A percentile compares a stretch with the other conserved stretches of the same genome.
Evolutionary conservation across 2,329 filamentous ascomycete genomes (phyloP).

Genomic region (Aspergillus spinulosporus): DNA sequence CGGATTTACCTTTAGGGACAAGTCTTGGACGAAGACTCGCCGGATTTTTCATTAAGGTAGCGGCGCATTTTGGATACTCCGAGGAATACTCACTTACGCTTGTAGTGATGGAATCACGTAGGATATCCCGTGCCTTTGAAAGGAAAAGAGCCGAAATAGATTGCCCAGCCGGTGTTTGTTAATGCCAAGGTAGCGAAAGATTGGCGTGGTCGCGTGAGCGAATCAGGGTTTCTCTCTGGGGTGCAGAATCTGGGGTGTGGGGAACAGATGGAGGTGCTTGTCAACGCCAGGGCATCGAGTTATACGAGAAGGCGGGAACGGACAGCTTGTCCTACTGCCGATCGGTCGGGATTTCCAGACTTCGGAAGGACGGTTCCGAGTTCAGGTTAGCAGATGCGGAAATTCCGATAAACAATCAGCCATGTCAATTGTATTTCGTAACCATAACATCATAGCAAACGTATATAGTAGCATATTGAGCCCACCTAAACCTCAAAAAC

Average conservation of each 20-base stretch:
- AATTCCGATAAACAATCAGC: background rate
- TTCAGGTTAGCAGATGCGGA: background rate
- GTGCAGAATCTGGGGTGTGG: conserved; percentile 4
- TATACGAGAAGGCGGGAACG: background rate
- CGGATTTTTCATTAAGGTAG: background rate
- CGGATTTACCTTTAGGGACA: background rate
- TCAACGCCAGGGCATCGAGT: background rate
- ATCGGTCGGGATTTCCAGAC: conserved; percentile 4
- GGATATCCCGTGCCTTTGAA: background rate
- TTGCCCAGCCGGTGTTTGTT: background rate
- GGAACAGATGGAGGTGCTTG: background rate
- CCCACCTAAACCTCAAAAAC: background rate
- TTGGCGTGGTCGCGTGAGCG: background rate
- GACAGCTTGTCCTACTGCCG: background rate
- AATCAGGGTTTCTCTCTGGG: background rate
- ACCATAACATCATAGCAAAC: conserved; percentile 8
- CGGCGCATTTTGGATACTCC: background rate
- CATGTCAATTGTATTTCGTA: conserved; percentile 4
- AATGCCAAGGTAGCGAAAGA: background rate
- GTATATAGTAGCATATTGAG: background rate
- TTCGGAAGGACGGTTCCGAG: conserved; percentile 1
- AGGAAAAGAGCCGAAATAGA: background rate
- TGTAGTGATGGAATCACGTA: background rate
- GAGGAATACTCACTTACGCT: background rate
- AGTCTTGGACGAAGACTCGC: too few relatives aligned